Evolutionary conservation across 2,329 filamentous ascomycete species (phyloP), one percentile per base, ranked within the genome.

Genomic region (Clarireedia sp.): DNA sequence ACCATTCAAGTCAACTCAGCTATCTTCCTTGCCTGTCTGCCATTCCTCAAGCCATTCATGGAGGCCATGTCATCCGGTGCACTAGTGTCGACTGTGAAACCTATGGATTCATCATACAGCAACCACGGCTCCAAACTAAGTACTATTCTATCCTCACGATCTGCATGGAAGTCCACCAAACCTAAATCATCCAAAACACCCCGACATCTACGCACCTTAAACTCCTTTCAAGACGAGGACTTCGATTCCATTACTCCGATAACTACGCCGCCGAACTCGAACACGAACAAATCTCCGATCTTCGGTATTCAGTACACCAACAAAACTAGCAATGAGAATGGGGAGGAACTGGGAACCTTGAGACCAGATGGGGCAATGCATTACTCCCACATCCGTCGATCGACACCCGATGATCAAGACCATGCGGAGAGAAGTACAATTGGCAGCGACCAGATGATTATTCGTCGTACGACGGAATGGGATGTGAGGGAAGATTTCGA

Each of bases 31-130:
- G 51, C 60, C 23, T 63, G 62, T 9, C 29, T 63, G 16, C 57
- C 62, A 16, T 62, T 61, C 19, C 54, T 64, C 16, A 62, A 62
- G 38, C 60, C 60, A 17, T 61, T 64, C 44, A 57, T 63, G 37
- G 60, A 60, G 23, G 58, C 48, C 33, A 57, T 64, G 57, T 51
- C 54, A 21, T 61, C 59, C 0, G 62, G 62, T 9, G 52, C 43
- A 17, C 45, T 62, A 12, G 55, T 50, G 36, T 57, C 55, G 9
- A 58, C 57, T n/a, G 43, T 59, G 14, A 50, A 55, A 10, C 53
- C 56, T 3, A 59, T 60, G 54, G 55, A 59, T 26, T 50, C 37
- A 14, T 54, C 57, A 12, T 62, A 57, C 29, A 40, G 47, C 2
- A 51, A 48, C 12, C 48, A 36, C 12, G 37, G 26, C 24, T 57